These are phyloP conservation scores for Cucumis sativus DNA, from an alignment of 306 rosid genomes.

Conservation along the genomic window DNA sequence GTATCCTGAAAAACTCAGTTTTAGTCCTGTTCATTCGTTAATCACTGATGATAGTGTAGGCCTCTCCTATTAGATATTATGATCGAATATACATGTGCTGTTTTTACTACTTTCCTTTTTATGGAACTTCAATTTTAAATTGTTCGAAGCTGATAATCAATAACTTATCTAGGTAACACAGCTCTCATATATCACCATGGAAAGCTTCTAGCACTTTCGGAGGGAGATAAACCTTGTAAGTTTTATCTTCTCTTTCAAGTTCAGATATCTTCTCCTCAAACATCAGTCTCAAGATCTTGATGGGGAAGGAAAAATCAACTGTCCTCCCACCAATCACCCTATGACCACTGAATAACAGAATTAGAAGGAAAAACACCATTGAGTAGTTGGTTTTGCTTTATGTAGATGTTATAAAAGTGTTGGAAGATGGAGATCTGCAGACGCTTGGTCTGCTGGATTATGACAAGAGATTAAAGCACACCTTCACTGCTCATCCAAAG, in stretches of 20 bases:
- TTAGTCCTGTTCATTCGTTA: not conserved
- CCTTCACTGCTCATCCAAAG: slow-evolving; percentile 97
- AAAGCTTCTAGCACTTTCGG: slow-evolving; percentile 83
- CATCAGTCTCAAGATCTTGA: not conserved
- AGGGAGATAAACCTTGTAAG: slow-evolving; percentile 95
- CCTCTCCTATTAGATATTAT: not conserved
- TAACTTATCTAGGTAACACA: slow-evolving; percentile 52
- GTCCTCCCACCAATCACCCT: not conserved
- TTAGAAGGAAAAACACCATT: not conserved
- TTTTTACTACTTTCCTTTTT: not conserved
- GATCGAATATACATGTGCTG: not conserved
- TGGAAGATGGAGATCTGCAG: slow-evolving; percentile 96
- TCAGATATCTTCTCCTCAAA: not conserved
- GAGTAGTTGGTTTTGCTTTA: not conserved
- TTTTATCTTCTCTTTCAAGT: slow-evolving; percentile 8
- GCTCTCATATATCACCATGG: slow-evolving; percentile 89
- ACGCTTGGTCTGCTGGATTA: slow-evolving; percentile 86
- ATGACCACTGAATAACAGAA: not conserved
- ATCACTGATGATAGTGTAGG: not conserved
- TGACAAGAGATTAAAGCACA: slow-evolving; percentile 83
- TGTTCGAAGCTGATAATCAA: slow-evolving; percentile 14
- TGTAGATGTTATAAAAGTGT: slow-evolving; percentile 74
- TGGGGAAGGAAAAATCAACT: not conserved
- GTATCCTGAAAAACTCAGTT: not conserved
- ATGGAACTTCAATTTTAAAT: slow-evolving; percentile 3